Conservation (phyloP, 2,329 filamentous ascomycete species). For the Cytospora mali region DNA sequence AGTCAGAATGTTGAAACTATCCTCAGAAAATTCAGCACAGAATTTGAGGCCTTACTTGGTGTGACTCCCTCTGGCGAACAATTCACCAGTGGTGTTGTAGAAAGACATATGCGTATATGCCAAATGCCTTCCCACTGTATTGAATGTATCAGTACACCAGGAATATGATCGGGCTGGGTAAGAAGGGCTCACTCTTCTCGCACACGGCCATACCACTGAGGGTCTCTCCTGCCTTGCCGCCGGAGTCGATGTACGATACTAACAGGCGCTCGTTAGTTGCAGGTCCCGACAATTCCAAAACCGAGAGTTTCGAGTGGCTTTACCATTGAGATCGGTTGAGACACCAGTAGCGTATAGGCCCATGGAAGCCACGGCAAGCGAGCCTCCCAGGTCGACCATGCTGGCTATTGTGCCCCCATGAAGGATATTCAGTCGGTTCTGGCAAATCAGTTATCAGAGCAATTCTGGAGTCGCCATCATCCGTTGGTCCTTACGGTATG, state of each 20-base stretch:
- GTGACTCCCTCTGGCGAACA: constrained; percentile 65
- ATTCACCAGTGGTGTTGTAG: constrained; percentile 58
- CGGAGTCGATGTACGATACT: constrained; percentile 66
- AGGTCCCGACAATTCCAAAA: neutral
- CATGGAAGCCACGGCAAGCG: constrained; percentile 65
- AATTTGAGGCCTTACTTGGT: constrained; percentile 56
- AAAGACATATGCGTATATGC: constrained; percentile 65
- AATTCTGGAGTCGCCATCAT: neutral
- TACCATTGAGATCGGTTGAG: constrained; percentile 66
- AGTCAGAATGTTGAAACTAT: neutral
- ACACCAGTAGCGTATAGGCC: constrained; percentile 66
- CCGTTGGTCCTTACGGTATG: constrained; percentile 64
- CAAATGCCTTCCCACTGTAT: constrained; percentile 62
- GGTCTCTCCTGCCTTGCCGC: constrained; percentile 59
- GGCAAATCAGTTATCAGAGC: neutral
- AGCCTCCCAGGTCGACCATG: constrained; percentile 69
- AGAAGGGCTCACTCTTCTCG: constrained; percentile 56
- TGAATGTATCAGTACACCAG: constrained; percentile 11
- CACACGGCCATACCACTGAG: constrained; percentile 60
- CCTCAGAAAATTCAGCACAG: neutral
- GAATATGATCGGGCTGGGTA: neutral
- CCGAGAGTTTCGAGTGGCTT: neutral
- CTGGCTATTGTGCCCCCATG: constrained; percentile 80
- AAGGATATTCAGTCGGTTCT: constrained; percentile 77
- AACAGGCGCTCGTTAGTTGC: constrained; percentile 4